A percentile compares a stretch with the other conserved stretches of the same genome.
Conservation (phyloP, 495 filamentous ascomycete genomes). For the Glarea lozoyensis region DNA sequence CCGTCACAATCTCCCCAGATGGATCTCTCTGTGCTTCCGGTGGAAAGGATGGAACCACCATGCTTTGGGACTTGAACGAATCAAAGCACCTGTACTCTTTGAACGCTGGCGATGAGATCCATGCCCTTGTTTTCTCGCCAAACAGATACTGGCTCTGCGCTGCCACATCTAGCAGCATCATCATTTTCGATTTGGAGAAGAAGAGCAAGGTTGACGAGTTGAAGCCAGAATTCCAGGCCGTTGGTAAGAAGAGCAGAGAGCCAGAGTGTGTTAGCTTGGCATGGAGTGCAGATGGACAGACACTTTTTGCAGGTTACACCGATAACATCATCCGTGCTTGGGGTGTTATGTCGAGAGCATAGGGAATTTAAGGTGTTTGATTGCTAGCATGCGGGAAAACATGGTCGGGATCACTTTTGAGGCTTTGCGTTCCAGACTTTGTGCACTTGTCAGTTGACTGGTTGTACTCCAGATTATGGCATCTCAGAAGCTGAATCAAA, state of each 20-base stretch:
- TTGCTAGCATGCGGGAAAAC: slow-evolving; percentile 16
- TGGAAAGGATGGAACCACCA: slow-evolving; percentile 99
- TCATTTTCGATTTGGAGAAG: slow-evolving; percentile 99
- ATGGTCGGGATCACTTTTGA: slow-evolving; percentile 18
- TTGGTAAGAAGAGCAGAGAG: slow-evolving; percentile 98
- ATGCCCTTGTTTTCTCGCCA: slow-evolving; percentile 99
- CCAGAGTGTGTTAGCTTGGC: slow-evolving; percentile 96
- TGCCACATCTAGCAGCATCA: slow-evolving; percentile 91
- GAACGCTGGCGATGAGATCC: slow-evolving; percentile 99
- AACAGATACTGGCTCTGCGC: slow-evolving; percentile 99
- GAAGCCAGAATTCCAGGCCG: slow-evolving; percentile 93
- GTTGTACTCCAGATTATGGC: slow-evolving; percentile 22
- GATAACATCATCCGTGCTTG: slow-evolving; percentile 99
- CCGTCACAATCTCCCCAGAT: slow-evolving; percentile 99
- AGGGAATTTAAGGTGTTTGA: slow-evolving; percentile 32
- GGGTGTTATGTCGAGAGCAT: slow-evolving; percentile 83
- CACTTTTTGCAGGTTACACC: slow-evolving; percentile 98
- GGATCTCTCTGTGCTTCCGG: slow-evolving; percentile 98
- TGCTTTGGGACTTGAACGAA: slow-evolving; percentile 99
- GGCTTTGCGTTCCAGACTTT: slow-evolving; percentile 18
- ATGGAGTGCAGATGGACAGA: slow-evolving; percentile 97
- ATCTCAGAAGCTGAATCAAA: slow-evolving; percentile 19
- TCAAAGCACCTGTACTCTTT: slow-evolving; percentile 99
- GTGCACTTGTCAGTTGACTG: slow-evolving; percentile 18
- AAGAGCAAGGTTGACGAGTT: slow-evolving; percentile 99